Conservation (phyloP, 306 rosid species). For the Cucumis sativus region Cucumber_9930_V3 NC_026656.2:9523001-9523500, state of each 20-base stretch:
- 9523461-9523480: slow-evolving; percentile 45
- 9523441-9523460: slow-evolving; percentile 82
- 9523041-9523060: background rate
- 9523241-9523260: background rate
- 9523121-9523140: background rate
- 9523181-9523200: background rate
- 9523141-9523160: background rate
- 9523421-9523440: slow-evolving; percentile 91
- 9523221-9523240: background rate
- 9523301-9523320: background rate
- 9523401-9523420: slow-evolving; percentile 93
- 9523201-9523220: background rate
- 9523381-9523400: slow-evolving; percentile 90
- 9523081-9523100: background rate
- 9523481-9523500: no score
- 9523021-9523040: no score
- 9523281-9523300: background rate
- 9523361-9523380: slow-evolving; percentile 94
- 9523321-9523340: slow-evolving; percentile 93
- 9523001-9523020: background rate
- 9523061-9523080: background rate
- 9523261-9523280: background rate
- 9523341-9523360: slow-evolving; percentile 85
- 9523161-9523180: background rate
- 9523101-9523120: no score